Base-by-base conservation (phyloP, 257 asterid species). In the Rubia yunnanensis region DNA sequence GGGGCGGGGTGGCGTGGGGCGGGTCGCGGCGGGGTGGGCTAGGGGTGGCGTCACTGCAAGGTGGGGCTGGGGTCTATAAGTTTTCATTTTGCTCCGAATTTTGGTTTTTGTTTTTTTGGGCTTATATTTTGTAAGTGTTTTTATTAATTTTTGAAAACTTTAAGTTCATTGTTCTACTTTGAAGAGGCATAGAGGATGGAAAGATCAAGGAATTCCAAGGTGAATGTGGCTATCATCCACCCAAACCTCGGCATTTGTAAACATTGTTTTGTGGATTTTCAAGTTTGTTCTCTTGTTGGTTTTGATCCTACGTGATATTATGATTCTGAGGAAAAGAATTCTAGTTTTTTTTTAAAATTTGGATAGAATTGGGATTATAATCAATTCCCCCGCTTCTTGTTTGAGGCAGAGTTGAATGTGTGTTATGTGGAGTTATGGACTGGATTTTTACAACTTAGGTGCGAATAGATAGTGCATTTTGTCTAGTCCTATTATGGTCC, bases 241-340 rank as follows among this genome's bases (percentile, higher is more conserved):
- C 83, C 83, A 0, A 80, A 79, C 75, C 83, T 79, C n/a, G 83
- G 83, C 73, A 79, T 79, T 50, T 80, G 83, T 79, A 74, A n/a
- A 63, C 9, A 49, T 0, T 44, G 50, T 1, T 44, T 10, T 1
- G 17, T 38, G 11, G 14, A 7, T 38, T 38, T 36, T 38, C 17
- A 38, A 38, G 10, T 38, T 14, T 11, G 18, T 15, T 5, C 28
- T 41, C 65, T 60, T 34, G n/a, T n/a, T n/a, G n/a, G 0, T 62
- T 62, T 27, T 38, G 20, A 32, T 32, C 36, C 36, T 27, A 24
- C 9, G 4, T 27, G 31, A 54, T 54, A 1, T 8, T 54, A 22
- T 54, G 60, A 54, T 41, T 0, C 11, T 41, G 49, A 41, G n/a
- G 18, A 18, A n/a, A 13, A 32, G 3, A 2, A 31, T 20, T 4